Conservation (phyloP, 2,329 filamentous ascomycete species). For the Byssothecium circinans region DNA sequence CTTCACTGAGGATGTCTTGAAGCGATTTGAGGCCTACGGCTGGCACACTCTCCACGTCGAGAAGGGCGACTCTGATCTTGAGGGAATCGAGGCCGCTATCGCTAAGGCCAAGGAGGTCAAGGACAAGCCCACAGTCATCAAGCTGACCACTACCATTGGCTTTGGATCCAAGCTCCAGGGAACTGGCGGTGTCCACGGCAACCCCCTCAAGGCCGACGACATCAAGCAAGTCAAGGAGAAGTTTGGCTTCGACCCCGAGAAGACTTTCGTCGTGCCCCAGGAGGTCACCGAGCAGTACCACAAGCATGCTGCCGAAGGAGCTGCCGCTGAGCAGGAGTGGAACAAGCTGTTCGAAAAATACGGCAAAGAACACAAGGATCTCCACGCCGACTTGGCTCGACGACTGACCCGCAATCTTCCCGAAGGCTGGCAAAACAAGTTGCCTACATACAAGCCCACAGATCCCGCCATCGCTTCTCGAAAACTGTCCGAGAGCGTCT, state of each 20-base stretch:
- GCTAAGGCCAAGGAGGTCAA: slow-evolving; percentile 81
- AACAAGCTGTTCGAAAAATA: slow-evolving; percentile 92
- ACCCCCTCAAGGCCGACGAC: slow-evolving; percentile 92
- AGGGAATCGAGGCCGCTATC: slow-evolving; percentile 85
- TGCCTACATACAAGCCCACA: slow-evolving; percentile 85
- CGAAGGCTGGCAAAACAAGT: slow-evolving; percentile 92
- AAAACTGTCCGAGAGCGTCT: slow-evolving; percentile 93
- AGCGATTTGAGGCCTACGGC: slow-evolving; percentile 95
- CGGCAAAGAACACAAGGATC: slow-evolving; percentile 71
- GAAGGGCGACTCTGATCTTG: slow-evolving; percentile 87
- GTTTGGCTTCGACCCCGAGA: slow-evolving; percentile 93
- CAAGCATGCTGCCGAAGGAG: slow-evolving; percentile 83
- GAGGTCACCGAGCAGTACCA: slow-evolving; percentile 89
- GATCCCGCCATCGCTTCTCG: slow-evolving; percentile 87
- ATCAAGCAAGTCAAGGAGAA: slow-evolving; percentile 89
- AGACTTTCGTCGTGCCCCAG: slow-evolving; percentile 91
- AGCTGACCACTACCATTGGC: slow-evolving; percentile 95
- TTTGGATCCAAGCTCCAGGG: slow-evolving; percentile 92
- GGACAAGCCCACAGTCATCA: slow-evolving; percentile 96
- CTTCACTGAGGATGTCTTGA: slow-evolving; percentile 94
- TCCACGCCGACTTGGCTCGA: slow-evolving; percentile 79
- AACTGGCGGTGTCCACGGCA: slow-evolving; percentile 93
- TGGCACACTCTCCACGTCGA: slow-evolving; percentile 87
- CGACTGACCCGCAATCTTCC: slow-evolving; percentile 82
- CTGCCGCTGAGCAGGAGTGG: slow-evolving; percentile 91